Conservation (phyloP, 768 basidiomycete genomes). For the Psilocybe subaeruginosa region DNA sequence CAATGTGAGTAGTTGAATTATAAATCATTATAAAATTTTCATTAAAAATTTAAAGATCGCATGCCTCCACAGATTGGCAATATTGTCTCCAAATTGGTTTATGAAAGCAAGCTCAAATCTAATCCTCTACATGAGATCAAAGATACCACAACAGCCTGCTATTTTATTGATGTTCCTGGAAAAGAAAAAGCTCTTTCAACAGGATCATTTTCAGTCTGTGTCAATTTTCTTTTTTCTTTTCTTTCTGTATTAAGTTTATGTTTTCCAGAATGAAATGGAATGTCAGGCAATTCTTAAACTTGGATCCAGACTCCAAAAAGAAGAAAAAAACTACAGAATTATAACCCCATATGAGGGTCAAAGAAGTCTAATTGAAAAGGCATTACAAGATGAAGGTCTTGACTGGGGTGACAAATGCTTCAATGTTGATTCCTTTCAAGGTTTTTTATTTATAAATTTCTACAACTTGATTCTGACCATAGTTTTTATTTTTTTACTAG, state of each 20-base stretch:
- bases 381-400: conserved; percentile 53
- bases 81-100: conserved; percentile 71
- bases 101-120: conserved; percentile 64
- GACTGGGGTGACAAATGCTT: conserved; percentile 74
- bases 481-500: conserved; percentile 36
- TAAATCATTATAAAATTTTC: conserved; percentile 1
- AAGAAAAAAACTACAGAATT: conserved; percentile 56
- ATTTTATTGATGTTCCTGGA: conserved; percentile 62
- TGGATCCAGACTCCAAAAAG: conserved; percentile 55
- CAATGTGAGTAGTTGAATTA: conserved; percentile 59
- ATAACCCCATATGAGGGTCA: conserved; percentile 87
- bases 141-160: conserved; percentile 49
- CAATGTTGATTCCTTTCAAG: conserved; percentile 88
- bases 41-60: conserved; percentile 52
- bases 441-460: conserved; percentile 34
- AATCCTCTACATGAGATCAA: conserved; percentile 49
- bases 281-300: conserved; percentile 56
- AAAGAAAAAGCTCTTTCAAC: conserved; percentile 33
- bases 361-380: conserved; percentile 56
- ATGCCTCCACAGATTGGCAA: conserved; percentile 83
- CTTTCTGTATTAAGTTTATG: not conserved
- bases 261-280: conserved; percentile 62
- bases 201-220: conserved; percentile 39
- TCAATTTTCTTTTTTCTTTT: conserved; percentile 3
- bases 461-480: conserved; percentile 7